These are phyloP conservation scores for Ceratopteris richardii DNA, from an alignment of 75 land plant genomes.

Conservation along the genomic window DNA sequence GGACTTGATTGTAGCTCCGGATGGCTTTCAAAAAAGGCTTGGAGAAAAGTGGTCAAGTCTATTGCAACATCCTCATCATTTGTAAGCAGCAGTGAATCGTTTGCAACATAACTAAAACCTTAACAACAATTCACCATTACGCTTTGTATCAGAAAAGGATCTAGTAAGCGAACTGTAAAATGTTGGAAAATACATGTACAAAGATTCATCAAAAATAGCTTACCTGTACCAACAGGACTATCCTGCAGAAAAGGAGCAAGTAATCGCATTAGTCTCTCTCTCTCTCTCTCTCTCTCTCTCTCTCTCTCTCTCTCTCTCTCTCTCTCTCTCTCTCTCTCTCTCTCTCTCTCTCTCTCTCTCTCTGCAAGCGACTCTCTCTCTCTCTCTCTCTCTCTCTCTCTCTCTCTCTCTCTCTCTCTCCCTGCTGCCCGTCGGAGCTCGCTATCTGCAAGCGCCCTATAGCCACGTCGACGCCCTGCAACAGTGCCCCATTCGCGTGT, in stretches of 20 bases:
- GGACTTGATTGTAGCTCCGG: slow-evolving; percentile 45
- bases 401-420: not conserved
- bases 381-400: not conserved
- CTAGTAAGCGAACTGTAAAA: no score
- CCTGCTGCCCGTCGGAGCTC: not conserved
- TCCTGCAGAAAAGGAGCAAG: slow-evolving; percentile 37
- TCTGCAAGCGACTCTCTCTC: not conserved
- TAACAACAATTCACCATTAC: not conserved
- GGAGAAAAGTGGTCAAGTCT: slow-evolving; percentile 55
- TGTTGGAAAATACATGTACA: no score
- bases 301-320: no score
- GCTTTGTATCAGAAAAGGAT: not conserved
- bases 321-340: no score
- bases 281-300: slow-evolving; percentile 1
- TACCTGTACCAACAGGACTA: slow-evolving; percentile 84
- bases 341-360: not conserved
- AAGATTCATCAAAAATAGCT: not conserved
- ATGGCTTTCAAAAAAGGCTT: slow-evolving; percentile 33
- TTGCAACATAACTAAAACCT: slow-evolving; percentile 79
- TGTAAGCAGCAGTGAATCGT: slow-evolving; percentile 33
- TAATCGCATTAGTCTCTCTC: not conserved
- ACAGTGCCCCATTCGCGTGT: no score
- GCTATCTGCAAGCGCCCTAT: no score
- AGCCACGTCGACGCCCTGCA: no score
- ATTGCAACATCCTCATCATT: slow-evolving; percentile 54